Conservation (phyloP, 2,329 filamentous ascomycete genomes). For the Bipolaris gigantea region DNA sequence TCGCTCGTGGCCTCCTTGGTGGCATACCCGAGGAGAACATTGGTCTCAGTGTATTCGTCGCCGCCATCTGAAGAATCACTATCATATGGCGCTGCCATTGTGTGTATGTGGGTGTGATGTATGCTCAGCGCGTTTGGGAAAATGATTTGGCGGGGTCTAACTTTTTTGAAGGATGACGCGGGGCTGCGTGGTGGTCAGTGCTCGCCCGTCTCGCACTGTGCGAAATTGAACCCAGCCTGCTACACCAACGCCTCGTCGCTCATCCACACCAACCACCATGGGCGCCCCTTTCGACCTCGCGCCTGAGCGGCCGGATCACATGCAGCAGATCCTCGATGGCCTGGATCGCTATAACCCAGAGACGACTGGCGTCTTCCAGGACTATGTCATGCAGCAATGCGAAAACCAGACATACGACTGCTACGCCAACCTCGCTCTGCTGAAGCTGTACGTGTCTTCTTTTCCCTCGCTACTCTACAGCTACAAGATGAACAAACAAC, state of each 20-base stretch:
- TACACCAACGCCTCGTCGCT: conserved; percentile 27
- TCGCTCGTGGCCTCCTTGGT: conserved; percentile 79
- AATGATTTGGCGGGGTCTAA: conserved; percentile 11
- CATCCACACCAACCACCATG: conserved; percentile 45
- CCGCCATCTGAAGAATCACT: conserved; percentile 77
- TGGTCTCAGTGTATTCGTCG: conserved; percentile 74
- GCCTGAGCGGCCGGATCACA: conserved; percentile 87
- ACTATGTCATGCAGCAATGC: conserved; percentile 92
- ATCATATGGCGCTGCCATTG: conserved; percentile 73
- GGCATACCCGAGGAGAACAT: conserved; percentile 87
- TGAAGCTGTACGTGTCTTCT: conserved; percentile 80
- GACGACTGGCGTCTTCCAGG: conserved; percentile 89
- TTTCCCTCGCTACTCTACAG: conserved; percentile 11
- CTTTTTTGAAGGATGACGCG: conserved; percentile 13
- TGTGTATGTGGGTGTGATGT: neutral
- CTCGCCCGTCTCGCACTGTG: conserved; percentile 19
- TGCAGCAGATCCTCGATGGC: conserved; percentile 91
- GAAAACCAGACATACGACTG: conserved; percentile 92
- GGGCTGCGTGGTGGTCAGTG: conserved; percentile 12
- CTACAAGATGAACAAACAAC: conserved; percentile 70
- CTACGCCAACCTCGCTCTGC: conserved; percentile 91
- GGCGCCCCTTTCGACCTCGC: conserved; percentile 75
- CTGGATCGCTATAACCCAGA: conserved; percentile 99
- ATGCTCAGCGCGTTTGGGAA: too few relatives aligned
- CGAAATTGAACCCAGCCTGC: conserved; percentile 22